Evolutionary conservation across 768 basidiomycete species (phyloP).

Genomic region (Phaeotremella skinneri): DNA sequence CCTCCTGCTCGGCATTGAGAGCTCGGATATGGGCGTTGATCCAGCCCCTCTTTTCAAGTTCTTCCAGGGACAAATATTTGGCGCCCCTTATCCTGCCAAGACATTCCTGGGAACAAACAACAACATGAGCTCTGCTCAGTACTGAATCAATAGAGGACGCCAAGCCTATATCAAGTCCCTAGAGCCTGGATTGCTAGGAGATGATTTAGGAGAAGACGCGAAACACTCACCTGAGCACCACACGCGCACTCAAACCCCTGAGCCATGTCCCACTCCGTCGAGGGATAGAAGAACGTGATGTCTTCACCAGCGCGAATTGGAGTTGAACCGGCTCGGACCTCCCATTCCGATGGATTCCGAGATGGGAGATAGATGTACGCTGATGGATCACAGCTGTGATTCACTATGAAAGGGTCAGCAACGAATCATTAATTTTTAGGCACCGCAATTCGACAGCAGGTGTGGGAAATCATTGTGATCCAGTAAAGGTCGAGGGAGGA

Average conservation of each 20-base stretch:
- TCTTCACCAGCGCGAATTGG: constrained; percentile 47
- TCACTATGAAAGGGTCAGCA: constrained; percentile 53
- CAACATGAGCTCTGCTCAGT: too few relatives aligned
- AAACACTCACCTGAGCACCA: constrained; percentile 52
- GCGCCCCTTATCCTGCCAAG: constrained; percentile 57
- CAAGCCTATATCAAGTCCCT: too few relatives aligned
- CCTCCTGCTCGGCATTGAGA: constrained; percentile 27
- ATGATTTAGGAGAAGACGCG: neutral
- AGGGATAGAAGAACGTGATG: constrained; percentile 66
- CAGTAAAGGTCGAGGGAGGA: too few relatives aligned
- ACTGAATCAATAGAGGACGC: too few relatives aligned
- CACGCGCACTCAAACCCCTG: constrained; percentile 63
- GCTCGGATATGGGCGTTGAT: constrained; percentile 56
- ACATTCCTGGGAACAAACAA: too few relatives aligned
- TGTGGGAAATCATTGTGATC: too few relatives aligned
- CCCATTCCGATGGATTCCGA: constrained; percentile 56
- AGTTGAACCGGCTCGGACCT: constrained; percentile 55
- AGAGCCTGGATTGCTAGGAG: neutral
- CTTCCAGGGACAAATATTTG: constrained; percentile 53
- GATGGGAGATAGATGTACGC: constrained; percentile 60
- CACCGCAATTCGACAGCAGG: too few relatives aligned
- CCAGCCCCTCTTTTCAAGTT: constrained; percentile 53
- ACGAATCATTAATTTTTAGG: too few relatives aligned
- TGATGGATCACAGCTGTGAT: constrained; percentile 66
- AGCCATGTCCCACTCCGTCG: constrained; percentile 69